These are phyloP conservation scores for Amylocystis lapponica DNA, from an alignment of 768 basidiomycete genomes.

Conservation along the genomic window DNA sequence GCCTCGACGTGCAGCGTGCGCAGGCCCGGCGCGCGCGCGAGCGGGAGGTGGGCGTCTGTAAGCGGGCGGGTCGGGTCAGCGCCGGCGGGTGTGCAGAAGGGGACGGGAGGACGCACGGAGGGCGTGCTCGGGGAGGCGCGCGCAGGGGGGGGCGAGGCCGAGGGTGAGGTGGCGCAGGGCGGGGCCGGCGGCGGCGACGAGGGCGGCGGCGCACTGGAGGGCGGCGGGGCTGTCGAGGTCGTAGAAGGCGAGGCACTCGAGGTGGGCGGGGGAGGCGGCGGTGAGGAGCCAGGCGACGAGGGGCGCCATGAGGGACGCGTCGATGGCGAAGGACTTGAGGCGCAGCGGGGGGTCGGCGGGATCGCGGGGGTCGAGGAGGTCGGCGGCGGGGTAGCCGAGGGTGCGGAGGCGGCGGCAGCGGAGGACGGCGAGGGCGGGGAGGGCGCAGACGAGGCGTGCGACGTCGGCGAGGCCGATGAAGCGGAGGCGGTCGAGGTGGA, in stretches of 20 bases:
- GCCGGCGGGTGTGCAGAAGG: no score
- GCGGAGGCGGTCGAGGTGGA: neutral
- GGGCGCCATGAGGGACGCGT: neutral
- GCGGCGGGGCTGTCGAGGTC: neutral
- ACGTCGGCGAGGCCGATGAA: neutral
- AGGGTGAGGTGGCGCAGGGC: neutral
- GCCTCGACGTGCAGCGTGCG: no score
- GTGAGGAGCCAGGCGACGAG: conserved; percentile 1
- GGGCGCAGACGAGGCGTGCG: neutral
- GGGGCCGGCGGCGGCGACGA: neutral
- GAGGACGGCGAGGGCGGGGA: neutral
- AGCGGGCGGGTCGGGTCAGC: no score
- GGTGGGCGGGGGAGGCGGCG: neutral
- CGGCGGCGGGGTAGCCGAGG: no score
- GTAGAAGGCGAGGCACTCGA: neutral
- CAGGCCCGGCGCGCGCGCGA: no score
- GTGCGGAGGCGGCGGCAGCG: neutral
- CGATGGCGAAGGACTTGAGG: neutral
- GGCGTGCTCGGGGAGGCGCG: no score
- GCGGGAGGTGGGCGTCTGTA: no score
- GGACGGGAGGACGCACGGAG: no score
- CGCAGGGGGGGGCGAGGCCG: no score
- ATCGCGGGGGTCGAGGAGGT: neutral
- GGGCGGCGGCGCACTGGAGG: neutral
- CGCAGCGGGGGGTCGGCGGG: neutral